These are phyloP conservation scores for Xylariomycetidae sp. DNA, from an alignment of 2,329 filamentous ascomycete genomes.

Conservation along the genomic window DNA sequence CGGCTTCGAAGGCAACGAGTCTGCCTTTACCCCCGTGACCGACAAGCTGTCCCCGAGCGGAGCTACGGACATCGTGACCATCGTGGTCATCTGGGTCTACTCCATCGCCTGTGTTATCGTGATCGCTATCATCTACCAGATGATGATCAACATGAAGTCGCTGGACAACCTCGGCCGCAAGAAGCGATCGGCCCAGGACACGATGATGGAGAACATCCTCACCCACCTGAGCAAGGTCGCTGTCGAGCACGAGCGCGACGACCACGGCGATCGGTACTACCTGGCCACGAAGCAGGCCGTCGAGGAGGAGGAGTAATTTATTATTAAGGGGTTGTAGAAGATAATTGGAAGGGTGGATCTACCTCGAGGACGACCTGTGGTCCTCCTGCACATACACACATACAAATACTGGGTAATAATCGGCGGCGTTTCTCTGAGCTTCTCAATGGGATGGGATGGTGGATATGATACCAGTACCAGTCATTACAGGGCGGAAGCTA, in stretches of 20 bases:
- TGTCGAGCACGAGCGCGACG: conserved; percentile 41
- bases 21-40: conserved; percentile 29
- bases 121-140: conserved; percentile 45
- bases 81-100: conserved; percentile 46
- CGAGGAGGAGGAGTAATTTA: conserved; percentile 19
- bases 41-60: conserved; percentile 35
- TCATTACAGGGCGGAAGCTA: conserved; percentile 9
- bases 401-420: too few relatives aligned
- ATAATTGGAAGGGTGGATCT: too few relatives aligned
- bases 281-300: conserved; percentile 21
- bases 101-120: conserved; percentile 46
- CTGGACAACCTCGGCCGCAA: conserved; percentile 41
- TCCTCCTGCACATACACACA: too few relatives aligned
- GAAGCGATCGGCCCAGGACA: conserved; percentile 43
- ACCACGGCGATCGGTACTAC: conserved; percentile 31
- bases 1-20: conserved; percentile 24
- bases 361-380: too few relatives aligned
- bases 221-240: conserved; percentile 45
- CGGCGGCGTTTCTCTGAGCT: too few relatives aligned
- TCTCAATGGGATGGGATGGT: too few relatives aligned
- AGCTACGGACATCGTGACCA: conserved; percentile 51
- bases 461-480: conserved; percentile 14
- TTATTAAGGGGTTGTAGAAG: too few relatives aligned
- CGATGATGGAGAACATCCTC: conserved; percentile 48
- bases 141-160: conserved; percentile 29